Conservation (phyloP, 352 stramenopile species). For the Aphanomyces invadans region DNA sequence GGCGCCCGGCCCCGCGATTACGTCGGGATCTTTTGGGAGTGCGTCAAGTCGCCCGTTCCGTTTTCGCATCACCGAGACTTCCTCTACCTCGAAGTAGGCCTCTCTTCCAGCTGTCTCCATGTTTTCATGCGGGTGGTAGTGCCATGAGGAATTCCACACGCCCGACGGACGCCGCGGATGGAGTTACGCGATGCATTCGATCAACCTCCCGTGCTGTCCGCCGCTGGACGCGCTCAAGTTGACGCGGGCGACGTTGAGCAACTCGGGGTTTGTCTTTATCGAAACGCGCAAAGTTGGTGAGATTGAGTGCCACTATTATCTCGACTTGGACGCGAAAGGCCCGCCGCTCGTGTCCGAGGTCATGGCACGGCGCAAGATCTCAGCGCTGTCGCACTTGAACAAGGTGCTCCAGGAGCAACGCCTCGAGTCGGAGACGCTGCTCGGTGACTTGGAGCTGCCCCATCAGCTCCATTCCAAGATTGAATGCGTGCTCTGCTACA, state of each 20-base stretch:
- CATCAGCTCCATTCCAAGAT: conserved; percentile 26
- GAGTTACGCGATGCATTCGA: conserved; percentile 23
- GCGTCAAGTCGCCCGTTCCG: conserved; percentile 59
- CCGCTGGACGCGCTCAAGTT: conserved; percentile 22
- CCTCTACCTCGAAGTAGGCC: conserved; percentile 49
- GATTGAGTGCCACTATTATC: conserved; percentile 24
- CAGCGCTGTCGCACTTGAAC: conserved; percentile 38
- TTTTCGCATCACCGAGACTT: conserved; percentile 78
- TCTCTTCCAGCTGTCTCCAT: not conserved
- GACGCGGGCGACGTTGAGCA: conserved; percentile 14
- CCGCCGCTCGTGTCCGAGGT: conserved; percentile 9
- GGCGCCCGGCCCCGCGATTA: conserved; percentile 65
- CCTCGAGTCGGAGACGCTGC: conserved; percentile 61
- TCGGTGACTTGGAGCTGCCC: conserved; percentile 68
- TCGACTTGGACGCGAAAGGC: conserved; percentile 18
- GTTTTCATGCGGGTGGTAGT: conserved; percentile 2
- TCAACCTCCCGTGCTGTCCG: conserved; percentile 20
- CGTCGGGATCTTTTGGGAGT: conserved; percentile 79
- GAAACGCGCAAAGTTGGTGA: conserved; percentile 16
- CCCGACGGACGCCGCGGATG: conserved; percentile 20
- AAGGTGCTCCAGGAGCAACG: conserved; percentile 72
- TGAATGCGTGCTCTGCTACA: conserved; percentile 67
- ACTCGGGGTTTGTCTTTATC: conserved; percentile 22
- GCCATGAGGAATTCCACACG: conserved; percentile 20
- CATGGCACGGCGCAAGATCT: conserved; percentile 18